Evolutionary conservation across 148 eudicot genomes (phyloP).

Genomic region (Cornus controversa): DNA sequence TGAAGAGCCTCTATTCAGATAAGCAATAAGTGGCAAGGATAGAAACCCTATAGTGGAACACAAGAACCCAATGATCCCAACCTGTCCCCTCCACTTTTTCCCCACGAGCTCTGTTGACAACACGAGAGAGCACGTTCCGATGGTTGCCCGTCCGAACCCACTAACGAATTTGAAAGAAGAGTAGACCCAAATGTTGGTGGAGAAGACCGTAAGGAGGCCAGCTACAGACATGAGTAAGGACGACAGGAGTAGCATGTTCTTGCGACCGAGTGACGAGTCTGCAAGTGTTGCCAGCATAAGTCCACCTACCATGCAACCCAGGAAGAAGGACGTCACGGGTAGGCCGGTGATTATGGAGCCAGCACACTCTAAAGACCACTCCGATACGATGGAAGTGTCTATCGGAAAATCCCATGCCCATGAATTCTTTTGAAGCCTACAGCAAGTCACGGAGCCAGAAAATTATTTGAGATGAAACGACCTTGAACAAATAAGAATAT

Average conservation of each 20-base stretch:
- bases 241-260: conserved; percentile 45
- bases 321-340: conserved; percentile 65
- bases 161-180: conserved; percentile 40
- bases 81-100: conserved; percentile 54
- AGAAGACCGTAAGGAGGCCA: conserved; percentile 38
- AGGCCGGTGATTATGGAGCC: conserved; percentile 46
- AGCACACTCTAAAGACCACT: conserved; percentile 59
- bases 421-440: conserved; percentile 21
- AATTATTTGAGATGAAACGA: no score
- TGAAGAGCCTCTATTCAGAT: no score
- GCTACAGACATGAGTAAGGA: conserved; percentile 53
- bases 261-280: conserved; percentile 64
- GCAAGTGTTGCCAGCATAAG: conserved; percentile 51
- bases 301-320: conserved; percentile 61
- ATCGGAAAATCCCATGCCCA: conserved; percentile 49
- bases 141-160: conserved; percentile 58
- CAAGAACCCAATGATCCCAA: conserved; percentile 53
- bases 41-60: conserved; percentile 61
- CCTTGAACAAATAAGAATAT: no score
- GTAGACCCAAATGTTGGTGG: conserved; percentile 49
- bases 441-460: no score
- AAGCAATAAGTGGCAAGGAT: conserved; percentile 55
- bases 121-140: conserved; percentile 66
- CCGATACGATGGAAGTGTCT: conserved; percentile 48
- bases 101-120: conserved; percentile 69